Conservation (phyloP, 2,329 filamentous ascomycete genomes). For the Ophiostoma sp. region DNA sequence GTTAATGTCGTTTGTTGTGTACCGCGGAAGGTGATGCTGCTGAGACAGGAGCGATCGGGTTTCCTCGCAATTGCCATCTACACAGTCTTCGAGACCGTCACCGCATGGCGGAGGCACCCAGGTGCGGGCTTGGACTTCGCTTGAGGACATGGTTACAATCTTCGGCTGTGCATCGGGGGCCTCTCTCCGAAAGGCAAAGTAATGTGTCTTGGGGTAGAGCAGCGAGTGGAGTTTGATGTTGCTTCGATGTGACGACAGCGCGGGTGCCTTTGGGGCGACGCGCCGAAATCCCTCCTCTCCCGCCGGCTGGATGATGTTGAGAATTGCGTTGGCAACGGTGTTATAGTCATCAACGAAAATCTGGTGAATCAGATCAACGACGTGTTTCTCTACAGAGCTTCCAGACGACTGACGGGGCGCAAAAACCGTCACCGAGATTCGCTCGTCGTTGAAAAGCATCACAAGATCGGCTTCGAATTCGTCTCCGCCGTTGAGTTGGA, state of each 20-base stretch:
- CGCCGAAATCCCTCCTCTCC: conserved; percentile 2
- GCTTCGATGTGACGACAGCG: conserved; percentile 9
- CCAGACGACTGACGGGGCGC: neutral
- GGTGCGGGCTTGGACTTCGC: conserved; percentile 2
- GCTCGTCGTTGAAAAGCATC: conserved; percentile 8
- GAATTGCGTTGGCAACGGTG: neutral
- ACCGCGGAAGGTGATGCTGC: neutral
- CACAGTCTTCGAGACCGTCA: neutral
- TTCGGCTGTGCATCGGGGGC: neutral
- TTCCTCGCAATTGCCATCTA: neutral
- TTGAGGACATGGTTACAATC: conserved; percentile 10
- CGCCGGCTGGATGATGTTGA: conserved; percentile 6
- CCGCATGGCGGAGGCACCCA: neutral
- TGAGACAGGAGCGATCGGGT: neutral
- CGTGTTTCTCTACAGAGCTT: neutral
- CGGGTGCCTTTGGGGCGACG: neutral
- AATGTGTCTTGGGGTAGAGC: conserved; percentile 17
- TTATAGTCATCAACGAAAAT: neutral
- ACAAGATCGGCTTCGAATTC: conserved; percentile 10
- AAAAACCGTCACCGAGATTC: neutral
- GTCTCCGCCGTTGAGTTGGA: conserved; percentile 13
- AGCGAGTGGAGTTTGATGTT: conserved; percentile 16
- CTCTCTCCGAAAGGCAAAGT: neutral
- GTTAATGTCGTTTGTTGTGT: neutral
- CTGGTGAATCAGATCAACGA: neutral